Evolutionary conservation across 192 early-diverging fungal species (phyloP).

Genomic region (Linnemannia hyalina): DNA sequence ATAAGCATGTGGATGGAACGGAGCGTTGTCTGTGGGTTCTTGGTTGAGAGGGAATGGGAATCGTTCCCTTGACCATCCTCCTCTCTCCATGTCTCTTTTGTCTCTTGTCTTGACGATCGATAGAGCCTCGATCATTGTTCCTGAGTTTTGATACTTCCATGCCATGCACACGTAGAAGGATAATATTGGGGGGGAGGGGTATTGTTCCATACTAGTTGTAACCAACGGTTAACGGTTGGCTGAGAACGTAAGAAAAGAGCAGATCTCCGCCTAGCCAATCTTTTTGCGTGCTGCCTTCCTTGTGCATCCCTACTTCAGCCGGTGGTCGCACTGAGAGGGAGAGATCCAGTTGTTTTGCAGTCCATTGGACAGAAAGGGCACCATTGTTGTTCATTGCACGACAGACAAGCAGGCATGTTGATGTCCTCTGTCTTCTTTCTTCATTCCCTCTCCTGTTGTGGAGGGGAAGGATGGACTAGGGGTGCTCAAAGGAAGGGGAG

Average conservation of each 20-base stretch:
- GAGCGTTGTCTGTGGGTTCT: not conserved
- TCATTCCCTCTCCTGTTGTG: not conserved
- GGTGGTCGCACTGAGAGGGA: not conserved
- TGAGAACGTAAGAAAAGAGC: not conserved
- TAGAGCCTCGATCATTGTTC: not conserved
- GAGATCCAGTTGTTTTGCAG: not conserved
- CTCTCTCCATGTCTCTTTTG: not conserved
- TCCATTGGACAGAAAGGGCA: not conserved
- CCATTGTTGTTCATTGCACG: not conserved
- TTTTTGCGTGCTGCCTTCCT: not conserved
- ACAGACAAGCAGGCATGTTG: not conserved
- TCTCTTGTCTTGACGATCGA: no score
- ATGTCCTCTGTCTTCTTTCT: not conserved
- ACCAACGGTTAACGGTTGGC: not conserved
- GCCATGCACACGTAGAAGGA: no score
- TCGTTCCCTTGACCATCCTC: not conserved
- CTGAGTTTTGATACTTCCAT: not conserved
- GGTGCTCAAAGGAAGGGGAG: not conserved
- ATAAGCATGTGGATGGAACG: constrained; percentile 1
- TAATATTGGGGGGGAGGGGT: no score
- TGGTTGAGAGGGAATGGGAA: not conserved
- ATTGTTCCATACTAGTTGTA: not conserved
- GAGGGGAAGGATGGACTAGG: not conserved
- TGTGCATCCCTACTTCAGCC: constrained; percentile 7
- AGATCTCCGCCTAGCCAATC: not conserved